Evolutionary conservation across 805 yeast species (phyloP).

Genomic region (Pichia exigua): DNA sequence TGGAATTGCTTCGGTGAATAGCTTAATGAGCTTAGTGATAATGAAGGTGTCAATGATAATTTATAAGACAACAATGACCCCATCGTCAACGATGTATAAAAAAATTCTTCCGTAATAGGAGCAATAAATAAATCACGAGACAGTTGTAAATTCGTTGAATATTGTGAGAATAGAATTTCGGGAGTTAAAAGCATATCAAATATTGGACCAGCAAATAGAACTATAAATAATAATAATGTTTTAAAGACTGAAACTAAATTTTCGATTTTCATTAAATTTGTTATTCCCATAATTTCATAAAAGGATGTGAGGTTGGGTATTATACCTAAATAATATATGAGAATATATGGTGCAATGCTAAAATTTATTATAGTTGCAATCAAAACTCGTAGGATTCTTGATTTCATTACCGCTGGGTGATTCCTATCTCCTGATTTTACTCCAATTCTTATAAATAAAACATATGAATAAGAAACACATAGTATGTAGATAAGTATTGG

Average conservation of each 20-base stretch:
- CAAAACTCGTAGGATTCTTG: slow-evolving; percentile 34
- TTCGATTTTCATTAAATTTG: background rate
- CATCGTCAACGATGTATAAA: slow-evolving; percentile 42
- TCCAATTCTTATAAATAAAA: slow-evolving; percentile 32
- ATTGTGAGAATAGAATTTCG: background rate
- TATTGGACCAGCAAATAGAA: slow-evolving; percentile 35
- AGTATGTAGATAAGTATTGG: slow-evolving; percentile 23
- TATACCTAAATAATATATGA: slow-evolving; percentile 15
- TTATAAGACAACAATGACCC: slow-evolving; percentile 11
- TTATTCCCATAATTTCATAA: slow-evolving; percentile 15
- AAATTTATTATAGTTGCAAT: slow-evolving; percentile 28
- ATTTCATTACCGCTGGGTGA: slow-evolving; percentile 34
- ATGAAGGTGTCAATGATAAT: background rate
- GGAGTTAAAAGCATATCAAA: background rate
- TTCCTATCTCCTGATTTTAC: slow-evolving; percentile 29
- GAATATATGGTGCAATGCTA: slow-evolving; percentile 24
- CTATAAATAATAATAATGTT: slow-evolving; percentile 17
- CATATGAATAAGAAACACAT: slow-evolving; percentile 39
- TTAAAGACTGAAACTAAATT: background rate
- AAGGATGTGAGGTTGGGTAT: slow-evolving; percentile 9
- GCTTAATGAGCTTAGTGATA: slow-evolving; percentile 5
- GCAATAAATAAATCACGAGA: slow-evolving; percentile 57
- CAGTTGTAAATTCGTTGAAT: slow-evolving; percentile 1
- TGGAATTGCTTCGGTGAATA: slow-evolving; percentile 6
- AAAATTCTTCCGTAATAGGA: slow-evolving; percentile 72